Evolutionary conservation across 139 green algal genomes (phyloP), one percentile per base, ranked within the genome.

Genomic region (Picocystis salinarum): DNA sequence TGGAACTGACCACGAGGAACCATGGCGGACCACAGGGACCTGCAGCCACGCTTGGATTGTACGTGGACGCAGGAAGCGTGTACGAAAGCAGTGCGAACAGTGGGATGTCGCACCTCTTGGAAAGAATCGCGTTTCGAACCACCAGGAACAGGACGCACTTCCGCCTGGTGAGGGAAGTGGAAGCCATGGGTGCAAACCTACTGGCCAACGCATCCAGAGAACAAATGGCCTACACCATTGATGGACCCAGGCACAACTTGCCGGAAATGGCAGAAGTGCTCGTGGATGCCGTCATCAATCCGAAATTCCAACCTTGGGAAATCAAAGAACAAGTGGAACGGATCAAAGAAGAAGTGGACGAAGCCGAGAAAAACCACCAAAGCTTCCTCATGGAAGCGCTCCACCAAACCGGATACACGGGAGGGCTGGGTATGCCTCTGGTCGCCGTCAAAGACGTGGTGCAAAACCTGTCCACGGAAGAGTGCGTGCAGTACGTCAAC

Each of bases 91-190:
- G 27, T 23, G 9, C 7, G n/a, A 58, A 36, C 23, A 42, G n/a
- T 29, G 80, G 80, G n/a, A 55, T 46, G 13, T 84, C 74, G 6
- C 80, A 92, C 28, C 33, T 95, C 45, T 53, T 95, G 39, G 85
- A 95, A 51, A 83, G 81, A 52, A 71, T 93, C 59, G 80, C 82
- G 4, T 95, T 92, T 53, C 93, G 90, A 49, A 56, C 67, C 53
- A 92, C 80, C 2, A 46, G 33, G 23, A 74, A 89, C 59, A 58
- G 81, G 19, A 82, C 64, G 4, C 56, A 75, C 46, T 73, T 89
- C 55, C 62, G 77, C 5, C 40, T 89, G 7, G 54, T 74, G 11
- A 67, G 77, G 0, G 77, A 89, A 59, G 67, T 93, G 3, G 85
- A 95, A 50, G 68, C 65, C 4, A 76, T 95, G 9, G 85, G 85